A percentile compares a stretch with the other conserved stretches of the same genome.
These are phyloP conservation scores for Mallotus nudiflorus DNA, from an alignment of 345 rosid species.

Conservation along the genomic window DNA sequence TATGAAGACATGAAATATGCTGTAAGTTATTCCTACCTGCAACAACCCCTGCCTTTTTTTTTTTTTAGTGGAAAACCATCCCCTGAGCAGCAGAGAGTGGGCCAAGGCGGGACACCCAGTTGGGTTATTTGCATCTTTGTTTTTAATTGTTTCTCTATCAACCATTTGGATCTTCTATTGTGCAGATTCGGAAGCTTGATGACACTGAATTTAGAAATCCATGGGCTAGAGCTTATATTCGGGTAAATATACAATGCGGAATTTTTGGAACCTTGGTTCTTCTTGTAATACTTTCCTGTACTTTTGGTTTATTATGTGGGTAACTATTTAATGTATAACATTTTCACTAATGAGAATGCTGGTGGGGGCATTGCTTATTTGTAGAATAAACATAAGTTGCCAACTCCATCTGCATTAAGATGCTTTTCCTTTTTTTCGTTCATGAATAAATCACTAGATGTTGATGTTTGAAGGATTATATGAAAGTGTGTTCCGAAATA, in stretches of 20 bases:
- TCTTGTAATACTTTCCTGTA: not conserved
- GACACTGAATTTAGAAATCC: conserved; percentile 87
- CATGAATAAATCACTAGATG: not conserved
- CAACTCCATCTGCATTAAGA: not conserved
- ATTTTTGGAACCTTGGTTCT: not conserved
- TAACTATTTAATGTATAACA: too few relatives aligned
- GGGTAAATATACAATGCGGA: conserved; percentile 36
- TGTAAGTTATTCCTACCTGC: conserved; percentile 45
- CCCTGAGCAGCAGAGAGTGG: too few relatives aligned
- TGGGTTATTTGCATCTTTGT: not conserved
- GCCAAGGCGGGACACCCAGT: too few relatives aligned
- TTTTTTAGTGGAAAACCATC: not conserved
- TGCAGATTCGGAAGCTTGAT: conserved; percentile 70
- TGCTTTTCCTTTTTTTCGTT: not conserved
- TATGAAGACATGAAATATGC: conserved; percentile 96
- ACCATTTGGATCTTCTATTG: not conserved
- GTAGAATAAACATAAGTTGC: not conserved
- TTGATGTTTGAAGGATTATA: not conserved
- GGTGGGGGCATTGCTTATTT: not conserved
- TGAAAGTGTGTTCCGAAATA: conserved; percentile 4
- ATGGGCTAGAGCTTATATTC: conserved; percentile 76
- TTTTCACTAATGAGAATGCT: not conserved
- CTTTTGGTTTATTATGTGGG: not conserved
- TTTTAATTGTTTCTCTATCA: not conserved
- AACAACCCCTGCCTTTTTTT: not conserved